Evolutionary conservation across 805 yeast species (phyloP), one percentile per base, ranked within the genome.

Genomic region (Jamesozyma gamospora): DNA sequence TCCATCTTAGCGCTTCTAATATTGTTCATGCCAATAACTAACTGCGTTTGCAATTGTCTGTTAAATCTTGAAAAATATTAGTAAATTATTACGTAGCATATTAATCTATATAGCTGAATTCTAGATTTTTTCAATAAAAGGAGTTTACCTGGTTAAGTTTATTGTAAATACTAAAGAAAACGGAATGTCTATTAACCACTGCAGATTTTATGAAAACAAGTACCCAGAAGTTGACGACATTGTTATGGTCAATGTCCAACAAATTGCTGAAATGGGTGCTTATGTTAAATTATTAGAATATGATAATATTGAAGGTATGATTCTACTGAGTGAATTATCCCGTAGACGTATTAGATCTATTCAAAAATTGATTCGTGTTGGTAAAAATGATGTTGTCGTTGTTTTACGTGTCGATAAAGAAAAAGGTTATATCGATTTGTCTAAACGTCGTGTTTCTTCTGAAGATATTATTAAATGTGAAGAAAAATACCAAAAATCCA

Each of bases 211-310:
- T 64, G 98, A 90, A 67, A 92, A 88, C 77, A 90, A 88, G 66
- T 92, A 79, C 71, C 98, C 98, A 44, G 98, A 92, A 67, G 95
- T 92, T 57, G 98, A 92, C 53, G 98, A 92, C 64, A 94, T 92
- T 52, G 97, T 92, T 49, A 90, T 92, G 94, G 98, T 92, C 60
- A 92, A 92, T 66, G 98, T 92, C 52, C 94, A 84, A 65, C 94
- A 84, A 63, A 92, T 92, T 54, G 98, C 97, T 51, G 98, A 92
- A 65, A 92, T 92, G 98, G 98, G 98, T 44, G 98, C 98, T 12
- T 92, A 92, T 64, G 95, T 92, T 49, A 90, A 87, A 65, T 73
- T 92, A 49, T 74, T 92, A 49, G 98, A 92, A 67, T 92, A 92
- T 61, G 97, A 92, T 67, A 92, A 90, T 63, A 90, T 92, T 59